Evolutionary conservation across 2,329 filamentous ascomycete genomes (phyloP), one percentile per base, ranked within the genome.

Genomic region (Acephala macrosclerotiorum): DNA sequence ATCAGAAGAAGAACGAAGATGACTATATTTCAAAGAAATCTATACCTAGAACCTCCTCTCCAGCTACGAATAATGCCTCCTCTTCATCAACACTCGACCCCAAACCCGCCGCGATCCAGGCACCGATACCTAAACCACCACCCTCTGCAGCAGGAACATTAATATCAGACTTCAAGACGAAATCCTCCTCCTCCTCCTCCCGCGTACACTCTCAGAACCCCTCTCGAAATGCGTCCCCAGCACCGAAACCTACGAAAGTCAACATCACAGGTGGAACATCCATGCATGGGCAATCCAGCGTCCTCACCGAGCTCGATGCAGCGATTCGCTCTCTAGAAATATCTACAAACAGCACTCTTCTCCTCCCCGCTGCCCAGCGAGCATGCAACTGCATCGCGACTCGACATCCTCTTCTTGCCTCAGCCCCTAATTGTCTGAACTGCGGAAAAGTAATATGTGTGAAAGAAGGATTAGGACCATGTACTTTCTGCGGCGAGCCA

Each of bases 401-500:
- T 0, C 87, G 92, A 1, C 96, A 99, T 77, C 92, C 95, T 0
- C 85, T 98, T 2, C 90, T 97, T 53, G 88, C 88, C n/a, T 94
- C 95, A 0, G 94, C 94, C 0, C 96, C 96, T 0, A 99, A 98
- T 77, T 99, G 96, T 76, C 81, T 96, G 18, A 90, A 86, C 53
- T 99, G 96, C 74, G 96, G 96, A 66, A 98, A 98, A 77, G 93
- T 99, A 14, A 90, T 98, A 62, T 99, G 96, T 77, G 88, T 97
- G 26, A 94, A 96, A 74, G 94, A 99, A 79, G 96, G 96, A 0
- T 84, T 98, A 0, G 95, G 95, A 0, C 95, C 95, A 0, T 99
- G 96, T 78, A 97, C 95, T 0, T 97, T 92, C 75, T 99, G 96
- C 80, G 89, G 89, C 0, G 84, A 86, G 0, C 88, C 93, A 0